These are phyloP conservation scores for Coemansia sp. DNA, from an alignment of 192 early-diverging fungal species.

Conservation along the genomic window DNA sequence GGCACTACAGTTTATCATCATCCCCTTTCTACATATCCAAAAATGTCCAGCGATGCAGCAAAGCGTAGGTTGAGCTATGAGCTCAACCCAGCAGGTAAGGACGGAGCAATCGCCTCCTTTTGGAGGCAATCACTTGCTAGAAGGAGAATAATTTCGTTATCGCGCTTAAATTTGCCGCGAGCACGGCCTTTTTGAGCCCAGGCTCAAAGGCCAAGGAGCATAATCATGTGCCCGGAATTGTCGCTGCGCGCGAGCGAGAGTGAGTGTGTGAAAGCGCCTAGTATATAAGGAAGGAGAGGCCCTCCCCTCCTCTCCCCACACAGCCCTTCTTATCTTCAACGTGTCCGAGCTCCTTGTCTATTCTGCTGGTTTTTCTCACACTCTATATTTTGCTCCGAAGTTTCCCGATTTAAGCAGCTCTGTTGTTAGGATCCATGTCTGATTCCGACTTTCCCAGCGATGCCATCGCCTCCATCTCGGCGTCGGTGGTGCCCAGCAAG, in stretches of 20 bases:
- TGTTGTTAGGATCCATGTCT: conserved; percentile 36
- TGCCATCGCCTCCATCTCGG: conserved; percentile 48
- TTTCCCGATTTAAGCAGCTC: neutral
- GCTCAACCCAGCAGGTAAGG: neutral
- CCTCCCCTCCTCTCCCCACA: no score
- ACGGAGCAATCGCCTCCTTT: neutral
- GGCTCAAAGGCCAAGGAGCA: no score
- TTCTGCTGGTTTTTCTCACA: neutral
- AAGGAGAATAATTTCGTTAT: neutral
- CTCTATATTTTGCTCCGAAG: neutral
- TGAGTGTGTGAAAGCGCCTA: neutral
- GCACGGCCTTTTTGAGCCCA: neutral
- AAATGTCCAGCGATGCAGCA: neutral
- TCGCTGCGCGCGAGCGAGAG: neutral
- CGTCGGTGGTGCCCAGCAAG: conserved; percentile 32
- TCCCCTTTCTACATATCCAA: no score
- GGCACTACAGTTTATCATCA: neutral
- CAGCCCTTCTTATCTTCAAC: no score
- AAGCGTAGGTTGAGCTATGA: conserved; percentile 2
- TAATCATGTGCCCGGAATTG: neutral
- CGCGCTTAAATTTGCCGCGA: neutral
- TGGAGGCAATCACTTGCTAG: neutral
- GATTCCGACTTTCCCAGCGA: conserved; percentile 31
- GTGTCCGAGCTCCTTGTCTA: neutral
- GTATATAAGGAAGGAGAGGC: neutral